Evolutionary conservation across 2,329 filamentous ascomycete species (phyloP).

Genomic region (Colletotrichum siamense): DNA sequence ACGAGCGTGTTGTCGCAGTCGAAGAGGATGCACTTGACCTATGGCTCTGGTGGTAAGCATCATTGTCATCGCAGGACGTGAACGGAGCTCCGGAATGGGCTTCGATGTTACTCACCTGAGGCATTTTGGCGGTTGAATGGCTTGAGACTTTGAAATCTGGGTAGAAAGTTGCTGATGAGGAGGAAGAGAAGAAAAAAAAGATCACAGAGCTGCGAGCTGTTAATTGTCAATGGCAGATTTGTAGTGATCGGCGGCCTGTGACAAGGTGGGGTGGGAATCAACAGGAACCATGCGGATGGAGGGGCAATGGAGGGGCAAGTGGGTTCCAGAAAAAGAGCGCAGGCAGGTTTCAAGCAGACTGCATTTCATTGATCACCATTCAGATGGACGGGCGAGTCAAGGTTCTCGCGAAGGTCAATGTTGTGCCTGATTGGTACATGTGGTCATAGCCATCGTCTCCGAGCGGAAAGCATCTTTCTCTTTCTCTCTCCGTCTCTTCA

Average conservation of each 20-base stretch:
- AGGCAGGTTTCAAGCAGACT: conserved; percentile 18
- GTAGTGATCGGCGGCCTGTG: conserved; percentile 17
- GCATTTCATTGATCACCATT: not conserved
- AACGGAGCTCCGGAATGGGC: not conserved
- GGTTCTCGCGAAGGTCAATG: not conserved
- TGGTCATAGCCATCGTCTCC: not conserved
- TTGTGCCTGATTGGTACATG: not conserved
- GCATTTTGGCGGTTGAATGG: conserved; percentile 32
- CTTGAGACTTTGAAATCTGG: not conserved
- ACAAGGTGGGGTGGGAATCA: conserved; percentile 3
- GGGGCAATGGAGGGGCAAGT: conserved; percentile 18
- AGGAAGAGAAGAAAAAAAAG: not conserved
- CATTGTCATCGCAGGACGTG: not conserved
- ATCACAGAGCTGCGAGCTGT: not conserved
- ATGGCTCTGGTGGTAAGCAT: not conserved
- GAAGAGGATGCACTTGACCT: conserved; percentile 76
- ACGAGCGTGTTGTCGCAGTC: conserved; percentile 93
- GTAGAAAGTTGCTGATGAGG: not conserved
- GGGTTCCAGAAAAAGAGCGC: conserved; percentile 18
- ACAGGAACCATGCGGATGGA: conserved; percentile 15
- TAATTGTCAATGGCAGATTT: conserved; percentile 12
- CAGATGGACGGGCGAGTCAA: not conserved
- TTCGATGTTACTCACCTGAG: conserved; percentile 29
- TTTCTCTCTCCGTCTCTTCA: not conserved
- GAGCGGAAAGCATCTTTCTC: not conserved